phyloP scores from a whole-genome alignment of 176 grass and related monocot species.

The Avena sativa region DNA sequence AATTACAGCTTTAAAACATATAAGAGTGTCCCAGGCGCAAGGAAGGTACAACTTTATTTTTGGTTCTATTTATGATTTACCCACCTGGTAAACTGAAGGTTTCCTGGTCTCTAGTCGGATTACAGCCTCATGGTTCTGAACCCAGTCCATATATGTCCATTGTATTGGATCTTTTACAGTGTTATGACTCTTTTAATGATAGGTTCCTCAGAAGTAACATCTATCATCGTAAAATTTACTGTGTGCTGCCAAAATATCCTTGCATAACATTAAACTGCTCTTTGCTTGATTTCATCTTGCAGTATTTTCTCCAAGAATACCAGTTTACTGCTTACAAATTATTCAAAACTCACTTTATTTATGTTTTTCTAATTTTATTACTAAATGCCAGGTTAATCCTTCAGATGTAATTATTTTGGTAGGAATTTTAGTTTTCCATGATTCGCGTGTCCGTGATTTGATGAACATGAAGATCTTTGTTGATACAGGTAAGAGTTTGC shows the following conservation, averaged over 20 bases:
- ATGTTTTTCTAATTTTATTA: slow-evolving; percentile 23
- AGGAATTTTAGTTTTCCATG: slow-evolving; percentile 97
- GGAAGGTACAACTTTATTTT: slow-evolving; percentile 70
- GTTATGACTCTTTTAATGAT: neutral
- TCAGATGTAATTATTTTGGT: slow-evolving; percentile 98
- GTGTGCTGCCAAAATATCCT: neutral
- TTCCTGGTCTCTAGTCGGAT: neutral
- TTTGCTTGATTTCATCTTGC: neutral
- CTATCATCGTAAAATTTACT: neutral
- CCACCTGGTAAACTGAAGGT: neutral
- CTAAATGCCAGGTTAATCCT: slow-evolving; percentile 75
- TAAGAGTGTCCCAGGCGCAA: slow-evolving; percentile 57
- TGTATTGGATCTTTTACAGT: slow-evolving; percentile 28
- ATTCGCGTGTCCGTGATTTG: slow-evolving; percentile 83
- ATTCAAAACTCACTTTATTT: slow-evolving; percentile 30
- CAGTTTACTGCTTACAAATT: slow-evolving; percentile 2
- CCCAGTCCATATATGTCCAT: slow-evolving; percentile 6
- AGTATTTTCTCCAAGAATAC: neutral
- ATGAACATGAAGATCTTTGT: slow-evolving; percentile 99
- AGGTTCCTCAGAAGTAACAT: neutral
- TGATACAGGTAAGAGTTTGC: slow-evolving; percentile 75
- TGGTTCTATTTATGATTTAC: slow-evolving; percentile 10
- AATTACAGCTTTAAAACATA: slow-evolving; percentile 94
- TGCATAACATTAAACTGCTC: neutral
- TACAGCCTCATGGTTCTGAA: neutral